Evolutionary conservation across 2,329 filamentous ascomycete genomes (phyloP).

Genomic region (Trichophyton rubrum): DNA sequence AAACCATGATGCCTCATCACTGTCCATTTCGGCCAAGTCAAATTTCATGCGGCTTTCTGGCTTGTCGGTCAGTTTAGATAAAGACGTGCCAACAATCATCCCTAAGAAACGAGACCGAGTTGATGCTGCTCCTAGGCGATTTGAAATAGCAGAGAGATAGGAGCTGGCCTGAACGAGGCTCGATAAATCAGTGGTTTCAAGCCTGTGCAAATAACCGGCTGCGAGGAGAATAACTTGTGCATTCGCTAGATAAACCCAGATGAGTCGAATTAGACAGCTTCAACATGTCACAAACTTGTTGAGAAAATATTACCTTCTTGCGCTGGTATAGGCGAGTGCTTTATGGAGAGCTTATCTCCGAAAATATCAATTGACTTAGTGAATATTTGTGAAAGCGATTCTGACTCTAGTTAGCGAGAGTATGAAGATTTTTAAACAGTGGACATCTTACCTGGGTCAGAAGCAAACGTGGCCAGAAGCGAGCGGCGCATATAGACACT

Average conservation of each 20-base stretch:
- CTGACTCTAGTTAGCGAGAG: conserved; percentile 18
- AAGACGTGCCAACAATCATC: conserved; percentile 70
- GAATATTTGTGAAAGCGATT: conserved; percentile 38
- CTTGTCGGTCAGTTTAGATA: conserved; percentile 52
- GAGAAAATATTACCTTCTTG: conserved; percentile 58
- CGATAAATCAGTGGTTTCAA: conserved; percentile 52
- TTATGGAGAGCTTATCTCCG: conserved; percentile 76
- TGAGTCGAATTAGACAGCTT: conserved; percentile 14
- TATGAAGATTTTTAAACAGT: not conserved
- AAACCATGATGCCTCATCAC: conserved; percentile 63
- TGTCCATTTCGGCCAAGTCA: conserved; percentile 64
- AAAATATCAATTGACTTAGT: conserved; percentile 60
- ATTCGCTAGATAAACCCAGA: conserved; percentile 45
- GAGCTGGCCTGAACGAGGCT: conserved; percentile 57
- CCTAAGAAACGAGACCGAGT: conserved; percentile 66
- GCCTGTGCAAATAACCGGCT: conserved; percentile 61
- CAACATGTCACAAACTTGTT: not conserved
- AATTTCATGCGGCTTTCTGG: conserved; percentile 66
- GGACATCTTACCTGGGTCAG: conserved; percentile 34
- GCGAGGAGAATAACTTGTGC: conserved; percentile 66
- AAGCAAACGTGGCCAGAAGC: conserved; percentile 46
- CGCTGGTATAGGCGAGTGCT: conserved; percentile 67
- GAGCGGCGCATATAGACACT: conserved; percentile 55
- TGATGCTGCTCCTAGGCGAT: conserved; percentile 67
- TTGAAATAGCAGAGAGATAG: conserved; percentile 72